These are phyloP conservation scores for Ceratocystis diversiconidia DNA, from an alignment of 2,329 filamentous ascomycete species.

Conservation along the genomic window DNA sequence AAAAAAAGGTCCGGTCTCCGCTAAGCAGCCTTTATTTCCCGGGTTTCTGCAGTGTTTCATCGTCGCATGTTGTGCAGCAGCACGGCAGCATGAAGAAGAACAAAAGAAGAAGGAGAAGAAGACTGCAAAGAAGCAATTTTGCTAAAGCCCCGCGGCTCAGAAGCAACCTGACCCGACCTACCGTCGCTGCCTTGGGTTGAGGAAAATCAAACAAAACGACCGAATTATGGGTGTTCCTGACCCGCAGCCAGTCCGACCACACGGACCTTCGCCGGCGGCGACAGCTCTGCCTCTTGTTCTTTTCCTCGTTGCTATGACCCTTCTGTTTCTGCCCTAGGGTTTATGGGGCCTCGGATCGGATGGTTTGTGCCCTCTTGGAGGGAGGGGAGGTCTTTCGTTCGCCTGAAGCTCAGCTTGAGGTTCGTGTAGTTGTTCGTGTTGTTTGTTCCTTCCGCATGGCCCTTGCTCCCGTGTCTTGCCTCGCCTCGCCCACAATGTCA, in stretches of 20 bases:
- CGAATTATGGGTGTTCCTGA: neutral
- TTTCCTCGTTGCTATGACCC: neutral
- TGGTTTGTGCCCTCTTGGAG: no score
- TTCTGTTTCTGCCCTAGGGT: no score
- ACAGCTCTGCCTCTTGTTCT: neutral
- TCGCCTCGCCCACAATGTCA: neutral
- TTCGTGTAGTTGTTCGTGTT: neutral
- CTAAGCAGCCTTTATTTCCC: neutral
- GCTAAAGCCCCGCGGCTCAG: no score
- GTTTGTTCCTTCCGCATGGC: neutral
- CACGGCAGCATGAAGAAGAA: neutral
- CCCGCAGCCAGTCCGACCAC: neutral
- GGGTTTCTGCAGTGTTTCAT: neutral
- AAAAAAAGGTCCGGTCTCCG: neutral
- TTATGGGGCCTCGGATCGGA: no score
- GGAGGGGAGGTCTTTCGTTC: neutral
- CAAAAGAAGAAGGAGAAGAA: neutral
- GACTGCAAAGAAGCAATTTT: neutral
- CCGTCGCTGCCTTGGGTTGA: no score
- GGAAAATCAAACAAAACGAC: no score
- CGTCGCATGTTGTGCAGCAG: neutral
- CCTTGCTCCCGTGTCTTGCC: neutral
- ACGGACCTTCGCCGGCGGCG: neutral
- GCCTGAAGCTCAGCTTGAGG: neutral
- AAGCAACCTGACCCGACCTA: no score